Evolutionary conservation across 1,139 yeast species (phyloP).

Genomic region (Kodamaea sp.): DNA sequence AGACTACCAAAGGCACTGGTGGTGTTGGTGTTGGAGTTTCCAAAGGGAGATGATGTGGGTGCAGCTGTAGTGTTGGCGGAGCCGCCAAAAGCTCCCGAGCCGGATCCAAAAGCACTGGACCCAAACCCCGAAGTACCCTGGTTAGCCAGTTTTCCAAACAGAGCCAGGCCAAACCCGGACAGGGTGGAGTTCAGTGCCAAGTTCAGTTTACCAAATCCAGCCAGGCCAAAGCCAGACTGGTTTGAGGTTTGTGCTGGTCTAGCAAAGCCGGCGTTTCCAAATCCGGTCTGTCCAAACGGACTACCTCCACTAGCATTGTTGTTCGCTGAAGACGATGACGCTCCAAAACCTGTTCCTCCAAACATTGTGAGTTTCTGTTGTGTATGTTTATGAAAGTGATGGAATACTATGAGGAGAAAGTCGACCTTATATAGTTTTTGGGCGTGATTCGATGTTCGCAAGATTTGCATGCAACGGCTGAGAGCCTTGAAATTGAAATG

Average conservation of each 20-base stretch:
- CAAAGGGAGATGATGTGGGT: neutral
- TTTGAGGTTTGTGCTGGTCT: neutral
- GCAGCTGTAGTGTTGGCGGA: slow-evolving; percentile 1
- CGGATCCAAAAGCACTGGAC: slow-evolving; percentile 2
- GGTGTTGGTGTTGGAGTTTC: neutral
- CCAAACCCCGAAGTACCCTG: slow-evolving; percentile 13
- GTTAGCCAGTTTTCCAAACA: slow-evolving; percentile 7
- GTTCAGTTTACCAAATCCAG: slow-evolving; percentile 9
- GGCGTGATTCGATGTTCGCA: no score
- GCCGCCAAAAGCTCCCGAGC: slow-evolving; percentile 9
- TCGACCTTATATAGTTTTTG: no score
- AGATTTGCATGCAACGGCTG: no score
- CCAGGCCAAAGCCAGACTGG: slow-evolving; percentile 7
- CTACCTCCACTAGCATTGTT: no score
- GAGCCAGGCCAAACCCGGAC: slow-evolving; percentile 9
- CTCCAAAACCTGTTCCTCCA: no score
- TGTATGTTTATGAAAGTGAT: no score
- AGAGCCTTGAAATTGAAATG: no score
- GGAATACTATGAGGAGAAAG: no score
- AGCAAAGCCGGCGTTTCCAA: slow-evolving; percentile 10
- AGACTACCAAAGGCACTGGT: neutral
- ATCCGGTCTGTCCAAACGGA: slow-evolving; percentile 19
- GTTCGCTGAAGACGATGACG: no score
- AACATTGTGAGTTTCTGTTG: no score
- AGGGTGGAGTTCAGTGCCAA: neutral